Base-by-base conservation (phyloP, 176 grass and related monocot species). In the Rhipidocladum racemiflorum region DNA sequence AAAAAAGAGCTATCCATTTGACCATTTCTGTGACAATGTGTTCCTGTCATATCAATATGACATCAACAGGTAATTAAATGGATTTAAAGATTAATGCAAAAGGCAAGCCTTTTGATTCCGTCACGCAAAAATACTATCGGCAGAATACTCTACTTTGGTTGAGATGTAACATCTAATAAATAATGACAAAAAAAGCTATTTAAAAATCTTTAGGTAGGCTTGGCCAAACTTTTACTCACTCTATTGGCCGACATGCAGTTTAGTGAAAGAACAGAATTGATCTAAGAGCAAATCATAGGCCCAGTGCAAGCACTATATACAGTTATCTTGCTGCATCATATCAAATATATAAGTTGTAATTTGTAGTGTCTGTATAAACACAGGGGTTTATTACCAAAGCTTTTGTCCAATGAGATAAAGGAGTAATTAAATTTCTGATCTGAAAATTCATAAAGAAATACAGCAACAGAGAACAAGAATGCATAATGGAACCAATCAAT, bases 71-170 rank as follows among this genome's bases (percentile, higher is more conserved):
- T 76, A 50, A 60, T 79, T 8, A 34, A 42, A 9, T 61, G 5
- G 43, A 54, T 25, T 35, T 38, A 46, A 81, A 4, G 28, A 73
- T 29, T 50, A 50, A 28, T 9, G 51, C 1, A 56, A 70, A 84
- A 70, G 2, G 34, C 2, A 6, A 23, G 7, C 53, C 77, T 76
- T 89, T 89, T 39, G 65, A 81, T 78, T 78, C n/a, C 76, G 24
- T 85, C 87, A 85, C 55, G 45, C 54, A 36, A 45, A 63, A 44
- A 49, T 75, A 53, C 53, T 71, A 48, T 56, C 7, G 7, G 7
- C 7, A 54, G 2, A 54, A 54, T n/a, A n/a, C 17, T 48, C 10
- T 43, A 43, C 9, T 48, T 53, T 27, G 71, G 54, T 82, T 39
- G 71, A 44, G 64, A 76, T 20, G 77, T 56, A 57, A 29, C 45